These are phyloP conservation scores for Kalaharituber pfeilii DNA, from an alignment of 2,329 filamentous ascomycete genomes.

Conservation along the genomic window DNA sequence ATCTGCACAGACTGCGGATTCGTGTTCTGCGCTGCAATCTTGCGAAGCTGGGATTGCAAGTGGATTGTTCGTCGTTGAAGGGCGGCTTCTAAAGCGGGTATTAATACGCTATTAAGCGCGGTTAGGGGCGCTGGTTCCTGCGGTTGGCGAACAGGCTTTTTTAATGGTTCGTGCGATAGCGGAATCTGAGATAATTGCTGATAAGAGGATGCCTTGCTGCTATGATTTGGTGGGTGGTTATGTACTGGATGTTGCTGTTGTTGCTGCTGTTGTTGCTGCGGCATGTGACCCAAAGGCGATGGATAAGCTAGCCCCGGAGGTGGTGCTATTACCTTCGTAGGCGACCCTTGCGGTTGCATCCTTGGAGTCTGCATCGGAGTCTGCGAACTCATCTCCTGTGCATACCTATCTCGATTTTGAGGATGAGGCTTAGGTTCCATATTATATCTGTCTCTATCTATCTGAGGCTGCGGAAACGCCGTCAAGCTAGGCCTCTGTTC, in stretches of 20 bases:
- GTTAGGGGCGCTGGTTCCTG: constrained; percentile 47
- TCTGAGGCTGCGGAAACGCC: constrained; percentile 13
- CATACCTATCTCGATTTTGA: constrained; percentile 6
- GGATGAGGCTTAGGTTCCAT: neutral
- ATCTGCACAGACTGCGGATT: constrained; percentile 25
- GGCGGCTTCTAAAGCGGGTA: constrained; percentile 81
- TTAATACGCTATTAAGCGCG: constrained; percentile 74
- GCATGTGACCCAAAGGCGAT: neutral
- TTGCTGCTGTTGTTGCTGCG: constrained; percentile 11
- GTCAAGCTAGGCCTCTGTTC: constrained; percentile 2
- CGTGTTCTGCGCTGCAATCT: constrained; percentile 17
- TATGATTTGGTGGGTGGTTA: constrained; percentile 16
- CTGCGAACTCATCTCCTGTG: constrained; percentile 3
- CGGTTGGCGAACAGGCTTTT: constrained; percentile 12
- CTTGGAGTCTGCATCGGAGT: constrained; percentile 23
- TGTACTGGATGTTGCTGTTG: constrained; percentile 9
- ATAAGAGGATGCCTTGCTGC: constrained; percentile 14
- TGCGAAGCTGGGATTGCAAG: constrained; percentile 31
- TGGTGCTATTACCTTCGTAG: constrained; percentile 16
- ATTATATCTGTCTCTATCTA: constrained; percentile 16
- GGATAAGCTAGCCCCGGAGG: neutral
- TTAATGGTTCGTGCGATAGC: constrained; percentile 5
- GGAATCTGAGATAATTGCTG: constrained; percentile 7
- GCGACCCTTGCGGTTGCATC: constrained; percentile 18
- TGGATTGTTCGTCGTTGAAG: constrained; percentile 56